Evolutionary conservation across 2,329 filamentous ascomycete species (phyloP).

Genomic region (Pseudogymnoascus pannorum): DNA sequence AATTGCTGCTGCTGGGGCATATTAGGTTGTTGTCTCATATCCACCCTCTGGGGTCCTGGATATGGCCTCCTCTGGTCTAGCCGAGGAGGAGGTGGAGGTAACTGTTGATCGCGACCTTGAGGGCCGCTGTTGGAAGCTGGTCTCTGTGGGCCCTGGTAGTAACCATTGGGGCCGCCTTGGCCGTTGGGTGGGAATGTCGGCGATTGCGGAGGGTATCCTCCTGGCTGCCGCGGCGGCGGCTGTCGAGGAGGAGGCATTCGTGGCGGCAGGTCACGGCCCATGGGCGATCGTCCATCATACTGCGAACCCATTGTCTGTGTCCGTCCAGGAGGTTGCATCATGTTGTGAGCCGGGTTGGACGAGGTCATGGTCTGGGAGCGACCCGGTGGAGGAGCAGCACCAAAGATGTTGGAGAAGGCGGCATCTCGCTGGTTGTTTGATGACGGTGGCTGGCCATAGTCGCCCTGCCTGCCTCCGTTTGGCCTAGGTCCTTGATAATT

Average conservation of each 20-base stretch:
- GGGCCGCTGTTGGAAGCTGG: slow-evolving; percentile 17
- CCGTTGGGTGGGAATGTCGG: slow-evolving; percentile 23
- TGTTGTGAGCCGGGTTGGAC: slow-evolving; percentile 51
- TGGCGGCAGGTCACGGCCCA: not conserved
- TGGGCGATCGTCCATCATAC: slow-evolving; percentile 29
- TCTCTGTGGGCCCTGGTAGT: slow-evolving; percentile 40
- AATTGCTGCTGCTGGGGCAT: slow-evolving; percentile 36
- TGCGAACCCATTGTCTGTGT: slow-evolving; percentile 64
- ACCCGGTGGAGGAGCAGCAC: slow-evolving; percentile 73
- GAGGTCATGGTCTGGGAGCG: slow-evolving; percentile 95
- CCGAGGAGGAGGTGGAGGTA: slow-evolving; percentile 52
- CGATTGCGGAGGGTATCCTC: slow-evolving; percentile 25
- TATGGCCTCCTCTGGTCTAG: slow-evolving; percentile 62
- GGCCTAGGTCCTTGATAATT: slow-evolving; percentile 55
- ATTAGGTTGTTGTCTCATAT: slow-evolving; percentile 28
- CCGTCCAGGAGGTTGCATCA: slow-evolving; percentile 54
- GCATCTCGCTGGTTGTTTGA: slow-evolving; percentile 74
- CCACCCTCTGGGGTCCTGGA: slow-evolving; percentile 49
- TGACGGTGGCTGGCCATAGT: slow-evolving; percentile 35
- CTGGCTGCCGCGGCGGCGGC: slow-evolving; percentile 43
- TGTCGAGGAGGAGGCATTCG: slow-evolving; percentile 58
- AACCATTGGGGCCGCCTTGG: slow-evolving; percentile 39
- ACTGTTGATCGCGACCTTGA: slow-evolving; percentile 37
- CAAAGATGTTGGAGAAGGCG: slow-evolving; percentile 94
- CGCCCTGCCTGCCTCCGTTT: slow-evolving; percentile 38